Conservation (phyloP, 345 rosid species). For the Rhodamnia argentea region DNA sequence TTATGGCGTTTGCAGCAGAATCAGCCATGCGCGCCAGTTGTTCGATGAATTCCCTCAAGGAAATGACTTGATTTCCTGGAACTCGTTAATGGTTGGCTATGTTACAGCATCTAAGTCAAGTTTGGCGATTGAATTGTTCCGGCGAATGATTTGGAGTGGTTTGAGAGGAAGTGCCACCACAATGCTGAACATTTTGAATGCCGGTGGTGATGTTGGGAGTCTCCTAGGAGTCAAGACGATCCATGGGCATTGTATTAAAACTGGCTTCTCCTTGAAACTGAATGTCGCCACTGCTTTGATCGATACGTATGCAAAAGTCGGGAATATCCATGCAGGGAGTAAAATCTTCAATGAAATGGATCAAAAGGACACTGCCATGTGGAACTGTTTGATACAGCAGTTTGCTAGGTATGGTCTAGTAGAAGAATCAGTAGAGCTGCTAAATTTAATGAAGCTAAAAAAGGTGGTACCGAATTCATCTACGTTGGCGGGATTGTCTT, state of each 20-base stretch:
- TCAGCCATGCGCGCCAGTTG: constrained; percentile 33
- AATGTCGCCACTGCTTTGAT: constrained; percentile 43
- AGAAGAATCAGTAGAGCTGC: constrained; percentile 36
- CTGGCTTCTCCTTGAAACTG: constrained; percentile 24
- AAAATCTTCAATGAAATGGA: constrained; percentile 30
- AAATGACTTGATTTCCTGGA: constrained; percentile 45
- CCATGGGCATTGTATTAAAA: constrained; percentile 39
- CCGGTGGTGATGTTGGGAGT: constrained; percentile 26
- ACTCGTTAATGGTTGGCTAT: constrained; percentile 44
- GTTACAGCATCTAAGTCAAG: constrained; percentile 22
- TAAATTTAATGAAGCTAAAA: constrained; percentile 38
- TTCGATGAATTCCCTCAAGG: constrained; percentile 42
- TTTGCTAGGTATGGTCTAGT: constrained; percentile 42
- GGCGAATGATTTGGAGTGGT: constrained; percentile 14
- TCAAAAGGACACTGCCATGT: constrained; percentile 36
- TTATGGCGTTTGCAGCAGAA: constrained; percentile 22
- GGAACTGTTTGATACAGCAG: constrained; percentile 63
- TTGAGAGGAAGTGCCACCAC: constrained; percentile 24
- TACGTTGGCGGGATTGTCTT: constrained; percentile 41
- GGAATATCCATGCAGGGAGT: constrained; percentile 25
- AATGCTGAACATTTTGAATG: constrained; percentile 26
- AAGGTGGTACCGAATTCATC: constrained; percentile 36
- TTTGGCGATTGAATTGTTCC: constrained; percentile 20
- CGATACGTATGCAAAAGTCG: constrained; percentile 35
- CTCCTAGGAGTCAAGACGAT: constrained; percentile 25